phyloP scores from a whole-genome alignment of 169 alveolate genomes.

The Ichthyophthirius multifiliis region DNA sequence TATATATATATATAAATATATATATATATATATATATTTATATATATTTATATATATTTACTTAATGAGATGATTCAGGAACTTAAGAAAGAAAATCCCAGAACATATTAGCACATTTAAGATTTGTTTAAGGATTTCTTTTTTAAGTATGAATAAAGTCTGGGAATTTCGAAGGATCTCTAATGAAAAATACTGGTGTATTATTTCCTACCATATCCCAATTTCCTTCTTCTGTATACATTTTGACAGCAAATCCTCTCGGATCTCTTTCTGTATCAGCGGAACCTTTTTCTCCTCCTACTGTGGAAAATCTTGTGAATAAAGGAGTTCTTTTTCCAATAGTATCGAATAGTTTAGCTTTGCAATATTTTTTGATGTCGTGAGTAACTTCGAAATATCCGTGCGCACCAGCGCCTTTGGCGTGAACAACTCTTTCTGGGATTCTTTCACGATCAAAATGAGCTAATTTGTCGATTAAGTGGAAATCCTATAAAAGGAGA shows the following conservation, averaged over 20 bases:
- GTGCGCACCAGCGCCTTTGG: conserved; percentile 87
- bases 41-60: not conserved
- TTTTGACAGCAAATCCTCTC: conserved; percentile 81
- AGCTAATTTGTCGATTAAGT: conserved; percentile 81
- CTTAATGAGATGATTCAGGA: conserved; percentile 78
- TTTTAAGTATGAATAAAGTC: conserved; percentile 83
- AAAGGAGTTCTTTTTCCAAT: conserved; percentile 80
- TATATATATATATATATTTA: no score
- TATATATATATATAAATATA: not conserved
- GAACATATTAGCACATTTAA: conserved; percentile 48
- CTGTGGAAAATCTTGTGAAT: conserved; percentile 80
- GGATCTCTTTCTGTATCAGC: conserved; percentile 86
- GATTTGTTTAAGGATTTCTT: conserved; percentile 76
- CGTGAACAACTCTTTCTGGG: conserved; percentile 86
- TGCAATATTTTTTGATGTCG: conserved; percentile 76
- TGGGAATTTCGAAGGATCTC: conserved; percentile 84
- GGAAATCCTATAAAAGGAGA: conserved; percentile 64
- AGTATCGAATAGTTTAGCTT: conserved; percentile 69
- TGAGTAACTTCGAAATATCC: conserved; percentile 83
- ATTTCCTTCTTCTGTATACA: conserved; percentile 87
- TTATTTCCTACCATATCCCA: conserved; percentile 84
- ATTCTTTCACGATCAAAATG: conserved; percentile 83
- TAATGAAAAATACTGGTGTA: conserved; percentile 81
- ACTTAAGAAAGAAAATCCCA: conserved; percentile 80
- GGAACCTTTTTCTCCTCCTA: conserved; percentile 78